Base-by-base conservation (phyloP, 163 green algal species). In the Smithsoniella earleae region DNA sequence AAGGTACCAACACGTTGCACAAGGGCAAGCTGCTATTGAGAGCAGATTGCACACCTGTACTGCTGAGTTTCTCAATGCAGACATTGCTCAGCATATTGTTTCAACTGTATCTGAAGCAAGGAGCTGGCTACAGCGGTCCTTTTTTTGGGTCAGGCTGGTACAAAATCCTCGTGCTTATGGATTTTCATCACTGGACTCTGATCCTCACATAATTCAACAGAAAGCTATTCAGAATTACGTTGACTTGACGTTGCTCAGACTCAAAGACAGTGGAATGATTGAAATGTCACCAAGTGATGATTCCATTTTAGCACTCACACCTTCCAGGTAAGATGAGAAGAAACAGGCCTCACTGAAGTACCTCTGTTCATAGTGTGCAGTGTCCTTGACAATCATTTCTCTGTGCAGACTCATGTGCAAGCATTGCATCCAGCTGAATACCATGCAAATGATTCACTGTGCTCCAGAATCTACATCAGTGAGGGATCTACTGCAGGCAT, bases 1-100 rank as follows among this genome's bases (percentile, higher is more conserved):
- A 2, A 75, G 82, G 2, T 86, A 89, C 46, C 62, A 84, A 64
- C 75, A 80, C 25, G 75, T 86, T 38, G 27, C 76, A 4, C 36
- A 63, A 13, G 82, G 58, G 6, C 58, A 33, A 3, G 25, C 20
- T 74, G 36, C 81, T 5, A 79, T 98, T 10, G 92, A 98, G 80
- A 94, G 85, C 22, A 76, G 83, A 69, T 82, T 98, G 36, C 76
- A 82, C 33, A 37, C 78, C 1, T 82, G 46, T 20, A 82, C 97
- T 25, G 65, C 80, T 4, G 92, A 98, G 83, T 85, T 95, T 43
- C 78, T 98, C 8, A 96, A 95, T 31, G 90, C 90, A 4, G 91
- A 96, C 78, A 84, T 96, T 55, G 81, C 81, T 33, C 79, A 94
- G 73, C 76, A 81, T 13, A 96, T 89, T 2, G 81, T 97, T 13